These are phyloP conservation scores for Acidiella bohemica DNA, from an alignment of 495 filamentous ascomycete species.

Conservation along the genomic window DNA sequence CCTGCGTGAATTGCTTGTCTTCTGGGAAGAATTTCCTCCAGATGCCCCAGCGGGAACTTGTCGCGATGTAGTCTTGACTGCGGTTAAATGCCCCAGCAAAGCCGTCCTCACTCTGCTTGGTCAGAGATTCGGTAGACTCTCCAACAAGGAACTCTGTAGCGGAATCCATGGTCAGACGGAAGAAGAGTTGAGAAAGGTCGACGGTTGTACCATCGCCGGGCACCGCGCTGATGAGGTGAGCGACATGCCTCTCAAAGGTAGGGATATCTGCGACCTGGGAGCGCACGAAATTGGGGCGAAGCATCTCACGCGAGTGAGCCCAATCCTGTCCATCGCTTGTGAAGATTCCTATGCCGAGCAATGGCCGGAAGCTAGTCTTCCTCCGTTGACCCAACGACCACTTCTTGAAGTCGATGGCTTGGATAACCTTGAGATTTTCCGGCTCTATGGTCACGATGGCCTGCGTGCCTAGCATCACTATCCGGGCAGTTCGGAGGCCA, in stretches of 20 bases:
- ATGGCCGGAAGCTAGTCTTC: slow-evolving; percentile 37
- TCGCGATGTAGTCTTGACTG: slow-evolving; percentile 14
- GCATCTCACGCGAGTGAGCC: slow-evolving; percentile 48
- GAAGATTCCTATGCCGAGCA: slow-evolving; percentile 59
- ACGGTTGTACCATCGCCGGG: slow-evolving; percentile 37
- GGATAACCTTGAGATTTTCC: slow-evolving; percentile 48
- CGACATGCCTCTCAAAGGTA: slow-evolving; percentile 47
- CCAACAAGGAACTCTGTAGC: slow-evolving; percentile 66
- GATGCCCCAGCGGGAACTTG: slow-evolving; percentile 7
- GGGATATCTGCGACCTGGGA: slow-evolving; percentile 47
- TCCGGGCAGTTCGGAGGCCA: slow-evolving; percentile 17
- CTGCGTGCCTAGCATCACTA: slow-evolving; percentile 8
- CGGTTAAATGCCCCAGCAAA: slow-evolving; percentile 16
- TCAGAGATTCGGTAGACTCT: slow-evolving; percentile 35
- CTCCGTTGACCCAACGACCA: slow-evolving; percentile 40
- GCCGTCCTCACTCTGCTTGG: slow-evolving; percentile 12
- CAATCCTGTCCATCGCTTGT: slow-evolving; percentile 51
- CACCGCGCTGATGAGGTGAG: slow-evolving; percentile 34
- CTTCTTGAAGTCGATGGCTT: slow-evolving; percentile 46
- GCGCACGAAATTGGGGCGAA: slow-evolving; percentile 50
- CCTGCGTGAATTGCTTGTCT: slow-evolving; percentile 9
- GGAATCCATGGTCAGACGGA: slow-evolving; percentile 52
- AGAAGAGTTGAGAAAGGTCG: slow-evolving; percentile 55
- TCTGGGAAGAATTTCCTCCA: slow-evolving; percentile 5
- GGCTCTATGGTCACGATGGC: slow-evolving; percentile 43